Evolutionary conservation across 176 grass and related monocot species (phyloP), one percentile per base, ranked within the genome.

Genomic region (Guadua angustifolia): DNA sequence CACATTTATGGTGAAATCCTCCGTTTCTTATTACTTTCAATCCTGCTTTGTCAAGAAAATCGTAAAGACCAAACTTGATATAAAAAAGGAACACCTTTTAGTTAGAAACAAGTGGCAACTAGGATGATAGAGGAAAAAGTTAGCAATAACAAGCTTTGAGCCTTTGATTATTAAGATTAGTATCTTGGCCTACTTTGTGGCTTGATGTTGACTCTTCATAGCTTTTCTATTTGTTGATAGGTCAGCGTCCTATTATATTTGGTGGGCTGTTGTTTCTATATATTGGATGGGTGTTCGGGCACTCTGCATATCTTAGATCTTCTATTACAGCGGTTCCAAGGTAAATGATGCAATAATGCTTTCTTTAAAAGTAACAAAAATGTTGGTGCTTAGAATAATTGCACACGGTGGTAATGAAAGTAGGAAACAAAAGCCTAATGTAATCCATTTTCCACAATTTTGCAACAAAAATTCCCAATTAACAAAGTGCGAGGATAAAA

Each of bases 401-500:
- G 5, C 49, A 25, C 35, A 16, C 22, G n/a, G 26, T 44, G 47
- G 16, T 17, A 26, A 5, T 3, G 8, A 70, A 12, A 45, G 13
- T 56, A 80, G 22, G 40, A 10, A 71, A 73, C 3, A 82, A 1
- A 82, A 60, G 63, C 29, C 8, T 24, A 7, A 3, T 33, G 44
- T 12, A 60, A 62, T 78, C 47, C 12, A 74, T 73, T 78, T 83
- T 71, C 21, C 24, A 9, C 7, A 52, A 9, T 65, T 78, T 43
- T 24, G 35, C 33, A 52, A 78, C 36, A 43, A 55, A 5, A 73
- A 49, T 39, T 42, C 72, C 72, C 47, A 44, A 6, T 16, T 38
- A 26, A 74, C 39, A 72, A 43, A 72, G 71, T 64, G 12, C 73
- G 47, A 61, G n/a, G 58, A 66, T 65, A 79, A 60, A 53, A 67